A percentile compares a stretch with the other conserved stretches of the same genome.
Conservation (phyloP, 352 stramenopile species). For the Globisporangium radiosum region DNA sequence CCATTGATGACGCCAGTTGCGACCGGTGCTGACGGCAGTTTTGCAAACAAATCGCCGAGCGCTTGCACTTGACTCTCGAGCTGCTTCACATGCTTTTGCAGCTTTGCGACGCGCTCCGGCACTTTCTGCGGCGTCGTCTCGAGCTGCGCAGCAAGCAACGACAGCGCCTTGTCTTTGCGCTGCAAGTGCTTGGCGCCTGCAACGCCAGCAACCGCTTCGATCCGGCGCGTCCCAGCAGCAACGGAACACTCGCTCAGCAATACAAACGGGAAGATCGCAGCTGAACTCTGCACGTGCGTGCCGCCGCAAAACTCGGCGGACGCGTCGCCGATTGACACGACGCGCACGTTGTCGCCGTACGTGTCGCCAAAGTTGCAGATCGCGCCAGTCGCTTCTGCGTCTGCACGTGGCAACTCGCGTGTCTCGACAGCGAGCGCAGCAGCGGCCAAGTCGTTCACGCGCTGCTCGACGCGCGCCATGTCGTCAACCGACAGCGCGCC, state of each 20-base stretch:
- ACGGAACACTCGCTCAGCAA: conserved; percentile 75
- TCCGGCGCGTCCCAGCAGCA: conserved; percentile 65
- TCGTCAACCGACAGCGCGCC: conserved; percentile 52
- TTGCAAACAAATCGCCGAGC: conserved; percentile 44
- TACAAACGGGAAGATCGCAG: conserved; percentile 60
- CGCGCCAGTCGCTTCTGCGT: conserved; percentile 54
- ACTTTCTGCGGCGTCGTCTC: conserved; percentile 61
- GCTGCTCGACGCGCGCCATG: conserved; percentile 42
- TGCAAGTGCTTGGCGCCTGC: conserved; percentile 52
- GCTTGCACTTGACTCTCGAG: conserved; percentile 43
- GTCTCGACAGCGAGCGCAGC: conserved; percentile 32
- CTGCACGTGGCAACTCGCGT: conserved; percentile 29
- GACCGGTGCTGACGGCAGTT: conserved; percentile 31
- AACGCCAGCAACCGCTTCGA: conserved; percentile 53
- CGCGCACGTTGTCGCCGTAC: conserved; percentile 71
- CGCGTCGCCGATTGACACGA: conserved; percentile 53
- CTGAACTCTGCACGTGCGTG: conserved; percentile 49
- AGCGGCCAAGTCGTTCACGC: conserved; percentile 53
- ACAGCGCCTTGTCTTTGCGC: conserved; percentile 43
- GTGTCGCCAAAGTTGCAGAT: conserved; percentile 83
- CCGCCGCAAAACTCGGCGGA: conserved; percentile 76
- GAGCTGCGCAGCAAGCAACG: conserved; percentile 39
- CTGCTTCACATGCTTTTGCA: conserved; percentile 69
- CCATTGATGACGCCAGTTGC: conserved; percentile 19
- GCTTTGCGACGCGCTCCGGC: conserved; percentile 50